These are phyloP conservation scores for Raddia guianensis DNA, from an alignment of 176 grass and related monocot species.

Conservation along the genomic window DNA sequence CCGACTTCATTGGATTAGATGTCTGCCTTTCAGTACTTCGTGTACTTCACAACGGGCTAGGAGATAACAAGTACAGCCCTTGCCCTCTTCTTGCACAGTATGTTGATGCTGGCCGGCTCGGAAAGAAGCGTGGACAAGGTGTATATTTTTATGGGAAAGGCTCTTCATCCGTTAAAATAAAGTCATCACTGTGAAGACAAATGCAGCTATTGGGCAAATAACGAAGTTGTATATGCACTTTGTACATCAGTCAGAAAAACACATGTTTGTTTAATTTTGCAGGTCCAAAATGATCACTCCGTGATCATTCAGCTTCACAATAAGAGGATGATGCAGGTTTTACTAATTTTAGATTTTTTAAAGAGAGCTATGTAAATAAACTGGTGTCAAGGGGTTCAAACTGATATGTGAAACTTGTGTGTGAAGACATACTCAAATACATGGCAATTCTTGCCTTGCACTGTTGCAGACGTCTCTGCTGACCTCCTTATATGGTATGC, in stretches of 20 bases:
- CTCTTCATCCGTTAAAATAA: conserved; percentile 39
- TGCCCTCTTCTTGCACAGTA: conserved; percentile 93
- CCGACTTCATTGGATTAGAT: conserved; percentile 92
- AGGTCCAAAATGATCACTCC: not conserved
- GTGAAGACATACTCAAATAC: not conserved
- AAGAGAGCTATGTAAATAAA: not conserved
- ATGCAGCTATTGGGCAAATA: not conserved
- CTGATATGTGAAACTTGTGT: not conserved
- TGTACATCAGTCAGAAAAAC: not conserved
- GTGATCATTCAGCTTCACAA: not conserved
- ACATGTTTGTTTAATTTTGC: not conserved
- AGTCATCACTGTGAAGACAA: conserved; percentile 52
- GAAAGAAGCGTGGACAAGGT: conserved; percentile 75
- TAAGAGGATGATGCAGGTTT: not conserved
- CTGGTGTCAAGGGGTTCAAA: not conserved
- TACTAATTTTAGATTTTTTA: not conserved
- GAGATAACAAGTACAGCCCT: conserved; percentile 90
- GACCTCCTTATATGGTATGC: not conserved
- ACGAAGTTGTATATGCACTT: not conserved
- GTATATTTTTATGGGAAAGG: conserved; percentile 69
- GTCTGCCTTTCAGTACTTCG: conserved; percentile 89
- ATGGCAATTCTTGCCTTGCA: not conserved
- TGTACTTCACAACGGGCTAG: conserved; percentile 79
- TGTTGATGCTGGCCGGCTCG: conserved; percentile 86
- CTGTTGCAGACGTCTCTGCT: not conserved